Conservation (phyloP, 495 filamentous ascomycete species). For the Elaphomyces granulatus region DNA sequence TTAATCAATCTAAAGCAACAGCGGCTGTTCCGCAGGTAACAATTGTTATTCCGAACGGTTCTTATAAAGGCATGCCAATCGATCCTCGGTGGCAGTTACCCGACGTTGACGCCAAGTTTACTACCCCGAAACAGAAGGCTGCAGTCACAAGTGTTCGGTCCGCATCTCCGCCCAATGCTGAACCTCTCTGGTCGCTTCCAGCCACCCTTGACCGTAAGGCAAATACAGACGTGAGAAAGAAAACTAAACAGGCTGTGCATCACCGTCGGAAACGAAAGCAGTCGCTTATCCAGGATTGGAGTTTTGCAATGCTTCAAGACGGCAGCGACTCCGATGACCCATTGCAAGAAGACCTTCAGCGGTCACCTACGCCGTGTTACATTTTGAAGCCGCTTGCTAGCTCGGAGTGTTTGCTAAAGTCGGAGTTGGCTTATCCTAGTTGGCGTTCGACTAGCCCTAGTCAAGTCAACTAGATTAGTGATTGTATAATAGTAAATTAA, state of each 20-base stretch:
- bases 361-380: constrained; percentile 24
- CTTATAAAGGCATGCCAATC: constrained; percentile 5
- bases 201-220: constrained; percentile 4
- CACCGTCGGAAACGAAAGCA: constrained; percentile 15
- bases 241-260: not conserved
- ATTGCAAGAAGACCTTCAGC: constrained; percentile 25
- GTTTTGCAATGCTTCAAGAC: constrained; percentile 25
- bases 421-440: too few species aligned
- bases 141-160: constrained; percentile 10
- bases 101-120: constrained; percentile 22
- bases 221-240: not conserved
- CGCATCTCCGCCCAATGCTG: constrained; percentile 24
- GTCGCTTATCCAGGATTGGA: constrained; percentile 29
- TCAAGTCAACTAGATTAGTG: not conserved
- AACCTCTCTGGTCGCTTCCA: constrained; percentile 28
- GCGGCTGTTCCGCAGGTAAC: not conserved
- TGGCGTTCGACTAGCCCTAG: too few species aligned
- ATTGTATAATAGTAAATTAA: not conserved
- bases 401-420: too few species aligned
- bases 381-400: too few species aligned
- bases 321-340: constrained; percentile 34
- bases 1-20: not conserved
- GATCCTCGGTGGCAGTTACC: constrained; percentile 28
- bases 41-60: not conserved
- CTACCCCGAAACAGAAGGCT: constrained; percentile 19